phyloP scores from a whole-genome alignment of 208 protist genomes.

The Trypanosomatidae sp. region DNA sequence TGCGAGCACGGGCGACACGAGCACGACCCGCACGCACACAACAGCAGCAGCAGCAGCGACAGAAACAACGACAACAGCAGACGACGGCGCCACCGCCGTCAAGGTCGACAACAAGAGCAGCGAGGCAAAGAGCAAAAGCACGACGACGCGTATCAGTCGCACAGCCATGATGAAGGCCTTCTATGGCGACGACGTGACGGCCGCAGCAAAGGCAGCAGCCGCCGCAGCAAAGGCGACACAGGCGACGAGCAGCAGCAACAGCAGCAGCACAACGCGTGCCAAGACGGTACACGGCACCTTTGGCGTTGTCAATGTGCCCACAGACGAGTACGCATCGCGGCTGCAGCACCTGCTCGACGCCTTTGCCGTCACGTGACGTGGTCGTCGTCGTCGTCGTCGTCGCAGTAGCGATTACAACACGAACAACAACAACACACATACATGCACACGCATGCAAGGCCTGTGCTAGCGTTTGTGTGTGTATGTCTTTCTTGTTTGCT shows the following conservation, averaged over 20 bases:
- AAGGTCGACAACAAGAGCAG: not conserved
- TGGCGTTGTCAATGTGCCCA: conserved; percentile 64
- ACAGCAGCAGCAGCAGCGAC: not conserved
- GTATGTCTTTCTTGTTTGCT: conserved; percentile 6
- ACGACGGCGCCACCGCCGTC: not conserved
- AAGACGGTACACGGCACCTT: conserved; percentile 50
- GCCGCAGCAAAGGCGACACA: not conserved
- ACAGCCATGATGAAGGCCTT: conserved; percentile 19
- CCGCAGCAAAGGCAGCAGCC: not conserved
- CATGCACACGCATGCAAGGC: not conserved
- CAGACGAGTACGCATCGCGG: conserved; percentile 38
- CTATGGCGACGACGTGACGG: conserved; percentile 14
- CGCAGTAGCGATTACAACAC: too few relatives aligned
- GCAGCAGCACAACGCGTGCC: not conserved
- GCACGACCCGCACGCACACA: not conserved
- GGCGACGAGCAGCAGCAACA: not conserved
- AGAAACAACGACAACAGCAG: not conserved
- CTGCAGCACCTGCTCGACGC: conserved; percentile 16
- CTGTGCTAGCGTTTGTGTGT: conserved; percentile 4
- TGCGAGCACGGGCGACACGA: not conserved
- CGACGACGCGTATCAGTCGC: conserved; percentile 24
- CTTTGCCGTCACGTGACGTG: conserved; percentile 13
- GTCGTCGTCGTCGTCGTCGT: not conserved
- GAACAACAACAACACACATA: not conserved
- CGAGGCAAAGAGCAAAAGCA: not conserved